Base-by-base conservation (phyloP, 768 basidiomycete genomes). In the Tulasnella sp. region DNA sequence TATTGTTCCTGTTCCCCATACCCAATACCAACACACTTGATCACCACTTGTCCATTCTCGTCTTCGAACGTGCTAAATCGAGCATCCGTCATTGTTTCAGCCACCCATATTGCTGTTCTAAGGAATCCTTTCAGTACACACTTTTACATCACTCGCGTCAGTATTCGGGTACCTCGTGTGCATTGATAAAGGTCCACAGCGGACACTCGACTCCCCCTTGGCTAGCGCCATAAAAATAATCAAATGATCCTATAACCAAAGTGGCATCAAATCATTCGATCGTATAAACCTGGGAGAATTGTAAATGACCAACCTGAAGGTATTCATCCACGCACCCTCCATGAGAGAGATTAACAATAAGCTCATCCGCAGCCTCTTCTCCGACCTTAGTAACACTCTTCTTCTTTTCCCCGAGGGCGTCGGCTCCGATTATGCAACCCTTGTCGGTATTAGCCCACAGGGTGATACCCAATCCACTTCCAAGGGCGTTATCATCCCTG, bases 161-260 rank as follows among this genome's bases (percentile, higher is more conserved):
- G 44, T 37, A 59, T 65, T 24, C n/a, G n/a, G n/a, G n/a, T 49
- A 81, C 83, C 69, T 71, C 5, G 84, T 85, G 64, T 87, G 84
- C 55, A 82, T 62, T 19, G 72, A 77, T 29, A 86, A 58, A 3
- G 76, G 80, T 1, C 75, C 73, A 22, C 65, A 72, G 40, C 67
- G 69, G 24, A 87, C 67, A 46, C 67, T 67, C 9, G 81, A 85
- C 22, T 58, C 70, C 3, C 82, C 82, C 43, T 77, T 63, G 7
- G 83, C 82, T 15, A 87, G 69, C 7, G 81, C 81, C 66, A 86
- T 75, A 59, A 84, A 79, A 32, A 86, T 73, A 40, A 86, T 76
- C 16, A 86, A 78, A 59, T 87, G 84, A 62, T 88, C 85, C 69
- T 84, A 70, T 15, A 71, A 57, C 66, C 67, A 70, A 8, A 10